Evolutionary conservation across 2,329 filamentous ascomycete species (phyloP).

Genomic region (Penicillium sp.): DNA sequence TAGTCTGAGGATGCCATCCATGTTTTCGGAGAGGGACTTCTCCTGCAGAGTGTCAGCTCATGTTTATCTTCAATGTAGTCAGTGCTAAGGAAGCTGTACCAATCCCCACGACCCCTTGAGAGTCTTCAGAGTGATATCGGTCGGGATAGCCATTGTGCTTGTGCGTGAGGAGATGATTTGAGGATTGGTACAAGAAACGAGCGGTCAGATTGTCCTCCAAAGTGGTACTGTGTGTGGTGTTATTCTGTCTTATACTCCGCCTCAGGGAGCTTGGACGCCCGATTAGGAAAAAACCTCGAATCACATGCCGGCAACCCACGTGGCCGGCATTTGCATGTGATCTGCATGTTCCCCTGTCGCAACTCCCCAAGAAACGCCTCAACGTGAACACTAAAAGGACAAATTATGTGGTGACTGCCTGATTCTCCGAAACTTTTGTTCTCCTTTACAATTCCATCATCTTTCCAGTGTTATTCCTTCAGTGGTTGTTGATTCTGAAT

Average conservation of each 20-base stretch:
- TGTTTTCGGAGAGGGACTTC: constrained; percentile 7
- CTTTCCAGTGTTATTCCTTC: not conserved
- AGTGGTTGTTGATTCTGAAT: not conserved
- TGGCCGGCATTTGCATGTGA: not conserved
- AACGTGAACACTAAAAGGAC: not conserved
- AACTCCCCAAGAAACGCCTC: not conserved
- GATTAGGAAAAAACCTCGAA: not conserved
- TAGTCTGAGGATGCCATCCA: constrained; percentile 7
- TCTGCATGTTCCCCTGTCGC: not conserved
- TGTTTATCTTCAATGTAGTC: not conserved
- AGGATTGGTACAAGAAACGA: not conserved
- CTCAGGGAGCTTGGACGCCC: not conserved
- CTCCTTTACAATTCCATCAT: not conserved
- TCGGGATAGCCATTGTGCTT: constrained; percentile 10
- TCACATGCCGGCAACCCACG: not conserved
- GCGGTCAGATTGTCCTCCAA: not conserved
- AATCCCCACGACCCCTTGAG: constrained; percentile 16
- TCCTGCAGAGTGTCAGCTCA: not conserved
- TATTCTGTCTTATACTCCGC: not conserved
- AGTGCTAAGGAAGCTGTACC: not conserved
- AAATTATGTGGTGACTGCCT: not conserved
- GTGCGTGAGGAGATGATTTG: not conserved
- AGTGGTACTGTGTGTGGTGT: not conserved
- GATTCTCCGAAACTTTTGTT: not conserved
- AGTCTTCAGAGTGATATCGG: constrained; percentile 15